phyloP scores from a whole-genome alignment of 257 asterid species.

The Solanum chaucha region DNA sequence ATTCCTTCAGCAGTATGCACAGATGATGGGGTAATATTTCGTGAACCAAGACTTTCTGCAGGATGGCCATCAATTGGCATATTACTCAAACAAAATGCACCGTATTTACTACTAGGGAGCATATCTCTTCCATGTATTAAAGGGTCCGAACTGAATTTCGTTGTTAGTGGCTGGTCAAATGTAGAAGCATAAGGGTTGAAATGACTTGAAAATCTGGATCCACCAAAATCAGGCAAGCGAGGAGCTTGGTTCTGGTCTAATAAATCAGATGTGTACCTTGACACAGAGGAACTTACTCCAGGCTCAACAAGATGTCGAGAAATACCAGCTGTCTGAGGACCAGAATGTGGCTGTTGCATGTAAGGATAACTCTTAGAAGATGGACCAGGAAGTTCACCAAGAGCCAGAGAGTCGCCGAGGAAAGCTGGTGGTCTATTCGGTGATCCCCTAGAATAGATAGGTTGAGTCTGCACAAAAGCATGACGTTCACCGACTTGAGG shows the following conservation, averaged over 20 bases:
- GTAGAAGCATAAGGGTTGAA: conserved; percentile 65
- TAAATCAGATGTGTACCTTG: conserved; percentile 31
- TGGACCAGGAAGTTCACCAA: conserved; percentile 15
- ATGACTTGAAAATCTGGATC: conserved; percentile 41
- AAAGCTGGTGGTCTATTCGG: conserved; percentile 28
- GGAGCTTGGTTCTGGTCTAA: conserved; percentile 36
- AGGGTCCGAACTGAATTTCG: conserved; percentile 38
- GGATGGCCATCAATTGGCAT: conserved; percentile 22
- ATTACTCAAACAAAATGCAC: conserved; percentile 31
- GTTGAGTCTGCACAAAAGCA: conserved; percentile 22
- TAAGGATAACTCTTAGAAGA: conserved; percentile 24
- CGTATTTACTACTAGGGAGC: conserved; percentile 19
- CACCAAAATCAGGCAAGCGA: conserved; percentile 20
- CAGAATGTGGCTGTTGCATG: conserved; percentile 27
- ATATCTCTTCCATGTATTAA: conserved; percentile 27
- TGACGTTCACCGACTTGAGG: conserved; percentile 36
- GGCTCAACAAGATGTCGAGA: conserved; percentile 26
- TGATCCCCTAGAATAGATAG: conserved; percentile 21
- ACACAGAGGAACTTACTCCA: conserved; percentile 28
- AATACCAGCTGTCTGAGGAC: conserved; percentile 22
- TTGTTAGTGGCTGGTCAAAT: conserved; percentile 52
- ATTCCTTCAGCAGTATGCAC: conserved; percentile 22
- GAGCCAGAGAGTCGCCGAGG: conserved; percentile 30
- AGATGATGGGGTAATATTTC: conserved; percentile 25
- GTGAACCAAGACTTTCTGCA: conserved; percentile 22